Conservation (phyloP, 2,329 filamentous ascomycete species). For the Ascochyta clinopodiicola region DNA sequence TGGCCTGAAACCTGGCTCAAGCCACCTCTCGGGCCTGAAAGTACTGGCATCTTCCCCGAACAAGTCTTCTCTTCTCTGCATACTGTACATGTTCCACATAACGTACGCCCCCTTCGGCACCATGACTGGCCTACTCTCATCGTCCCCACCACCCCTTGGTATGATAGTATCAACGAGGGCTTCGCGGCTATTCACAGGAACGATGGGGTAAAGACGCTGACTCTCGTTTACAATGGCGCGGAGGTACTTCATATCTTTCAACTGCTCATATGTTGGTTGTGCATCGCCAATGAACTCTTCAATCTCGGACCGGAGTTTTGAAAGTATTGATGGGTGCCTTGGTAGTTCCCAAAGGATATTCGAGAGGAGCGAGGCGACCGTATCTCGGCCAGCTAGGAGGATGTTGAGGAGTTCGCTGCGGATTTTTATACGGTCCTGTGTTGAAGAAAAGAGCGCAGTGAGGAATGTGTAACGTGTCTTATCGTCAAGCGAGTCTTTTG, state of each 20-base stretch:
- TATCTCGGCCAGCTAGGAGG: slow-evolving; percentile 46
- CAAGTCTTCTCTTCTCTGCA: slow-evolving; percentile 41
- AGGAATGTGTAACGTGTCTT: slow-evolving; percentile 32
- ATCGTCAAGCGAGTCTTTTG: background rate
- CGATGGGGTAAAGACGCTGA: slow-evolving; percentile 40
- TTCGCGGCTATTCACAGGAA: slow-evolving; percentile 39
- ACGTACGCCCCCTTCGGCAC: slow-evolving; percentile 36
- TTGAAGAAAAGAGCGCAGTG: slow-evolving; percentile 28
- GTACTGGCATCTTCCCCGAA: slow-evolving; percentile 41
- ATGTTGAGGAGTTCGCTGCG: slow-evolving; percentile 43
- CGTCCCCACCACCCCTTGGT: slow-evolving; percentile 39
- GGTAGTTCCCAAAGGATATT: slow-evolving; percentile 47
- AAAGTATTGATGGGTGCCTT: slow-evolving; percentile 42
- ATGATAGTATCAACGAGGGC: slow-evolving; percentile 37
- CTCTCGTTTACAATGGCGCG: slow-evolving; percentile 39
- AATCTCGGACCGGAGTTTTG: slow-evolving; percentile 45
- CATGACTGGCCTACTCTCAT: slow-evolving; percentile 33
- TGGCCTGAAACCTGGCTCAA: slow-evolving; percentile 28
- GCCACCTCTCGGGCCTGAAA: slow-evolving; percentile 47
- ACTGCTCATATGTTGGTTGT: slow-evolving; percentile 30
- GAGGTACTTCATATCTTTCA: slow-evolving; percentile 42
- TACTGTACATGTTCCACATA: slow-evolving; percentile 24
- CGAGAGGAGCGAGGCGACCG: slow-evolving; percentile 37
- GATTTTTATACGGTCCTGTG: slow-evolving; percentile 24
- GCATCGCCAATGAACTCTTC: slow-evolving; percentile 54